These are phyloP conservation scores for Arachnomyces sp. DNA, from an alignment of 2,329 filamentous ascomycete species.

Conservation along the genomic window DNA sequence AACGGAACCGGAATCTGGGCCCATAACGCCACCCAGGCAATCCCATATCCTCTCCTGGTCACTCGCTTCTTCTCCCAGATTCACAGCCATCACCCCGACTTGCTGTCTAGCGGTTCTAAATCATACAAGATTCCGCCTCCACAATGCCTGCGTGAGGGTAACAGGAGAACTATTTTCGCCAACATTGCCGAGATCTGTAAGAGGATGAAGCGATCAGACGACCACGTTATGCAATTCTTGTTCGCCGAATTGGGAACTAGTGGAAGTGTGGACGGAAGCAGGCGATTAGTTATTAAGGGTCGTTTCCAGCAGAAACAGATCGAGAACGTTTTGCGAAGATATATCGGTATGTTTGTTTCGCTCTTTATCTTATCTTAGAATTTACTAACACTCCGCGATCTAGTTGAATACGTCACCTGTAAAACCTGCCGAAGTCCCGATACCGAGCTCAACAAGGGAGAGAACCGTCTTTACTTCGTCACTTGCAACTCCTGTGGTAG, in stretches of 20 bases:
- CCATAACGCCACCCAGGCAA: conserved; percentile 68
- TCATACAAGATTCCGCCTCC: conserved; percentile 99
- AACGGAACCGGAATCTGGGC: conserved; percentile 84
- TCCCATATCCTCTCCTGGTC: conserved; percentile 80
- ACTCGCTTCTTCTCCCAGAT: conserved; percentile 91
- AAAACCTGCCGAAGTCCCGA: conserved; percentile 95
- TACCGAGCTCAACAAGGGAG: conserved; percentile 95
- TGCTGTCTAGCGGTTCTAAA: conserved; percentile 78
- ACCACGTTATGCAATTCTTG: conserved; percentile 94
- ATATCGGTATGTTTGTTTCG: conserved; percentile 63
- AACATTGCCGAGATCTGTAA: conserved; percentile 99
- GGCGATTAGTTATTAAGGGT: conserved; percentile 95
- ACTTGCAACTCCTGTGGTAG: conserved; percentile 86
- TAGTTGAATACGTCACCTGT: conserved; percentile 96
- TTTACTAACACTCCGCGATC: conserved; percentile 7
- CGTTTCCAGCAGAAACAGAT: conserved; percentile 99
- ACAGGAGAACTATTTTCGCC: conserved; percentile 99
- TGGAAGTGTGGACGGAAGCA: conserved; percentile 86
- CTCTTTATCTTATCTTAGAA: not conserved
- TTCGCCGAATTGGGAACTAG: conserved; percentile 97
- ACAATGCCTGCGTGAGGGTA: conserved; percentile 98
- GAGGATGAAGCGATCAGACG: conserved; percentile 97
- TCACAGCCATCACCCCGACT: conserved; percentile 92
- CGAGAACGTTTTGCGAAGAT: conserved; percentile 91
- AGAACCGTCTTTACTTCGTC: conserved; percentile 98